These are phyloP conservation scores for Neonectria sp. DNA, from an alignment of 2,329 filamentous ascomycete species.

Conservation along the genomic window DNA sequence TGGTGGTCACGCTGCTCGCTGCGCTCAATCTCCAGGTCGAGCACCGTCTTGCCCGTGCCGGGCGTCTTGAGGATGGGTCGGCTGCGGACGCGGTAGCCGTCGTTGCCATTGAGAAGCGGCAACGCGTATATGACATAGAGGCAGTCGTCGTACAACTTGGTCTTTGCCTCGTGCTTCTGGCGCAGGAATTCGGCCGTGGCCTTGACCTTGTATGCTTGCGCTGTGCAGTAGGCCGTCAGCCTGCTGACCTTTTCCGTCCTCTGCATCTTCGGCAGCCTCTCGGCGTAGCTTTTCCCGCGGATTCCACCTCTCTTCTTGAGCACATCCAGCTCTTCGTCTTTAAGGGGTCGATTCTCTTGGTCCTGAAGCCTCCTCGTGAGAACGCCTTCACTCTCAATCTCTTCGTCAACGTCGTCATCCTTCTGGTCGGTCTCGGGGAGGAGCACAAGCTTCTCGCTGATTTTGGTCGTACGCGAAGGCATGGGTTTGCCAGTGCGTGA, in stretches of 20 bases:
- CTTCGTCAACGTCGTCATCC: slow-evolving; percentile 71
- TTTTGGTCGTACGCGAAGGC: slow-evolving; percentile 91
- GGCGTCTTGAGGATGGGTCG: slow-evolving; percentile 94
- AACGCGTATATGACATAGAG: slow-evolving; percentile 96
- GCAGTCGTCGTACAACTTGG: slow-evolving; percentile 98
- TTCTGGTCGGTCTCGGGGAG: slow-evolving; percentile 84
- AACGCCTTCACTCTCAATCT: slow-evolving; percentile 62
- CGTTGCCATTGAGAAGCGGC: slow-evolving; percentile 86
- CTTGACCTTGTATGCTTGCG: slow-evolving; percentile 92
- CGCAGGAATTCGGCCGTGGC: slow-evolving; percentile 91
- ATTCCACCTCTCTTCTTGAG: slow-evolving; percentile 74
- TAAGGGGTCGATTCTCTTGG: slow-evolving; percentile 75
- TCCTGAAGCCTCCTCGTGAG: slow-evolving; percentile 60
- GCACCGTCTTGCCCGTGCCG: slow-evolving; percentile 87
- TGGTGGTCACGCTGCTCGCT: slow-evolving; percentile 92
- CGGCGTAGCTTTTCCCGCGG: slow-evolving; percentile 90
- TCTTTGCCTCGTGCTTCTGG: slow-evolving; percentile 89
- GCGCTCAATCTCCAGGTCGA: slow-evolving; percentile 96
- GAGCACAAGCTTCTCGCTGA: slow-evolving; percentile 96
- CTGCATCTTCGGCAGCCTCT: slow-evolving; percentile 90
- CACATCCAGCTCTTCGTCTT: slow-evolving; percentile 77
- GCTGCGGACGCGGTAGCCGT: slow-evolving; percentile 90
- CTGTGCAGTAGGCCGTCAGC: slow-evolving; percentile 96
- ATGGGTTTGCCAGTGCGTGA: slow-evolving; percentile 71
- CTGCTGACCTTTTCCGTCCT: slow-evolving; percentile 89